Conservation (phyloP, 441 rosid species). For the Populus hybrid region DNA sequence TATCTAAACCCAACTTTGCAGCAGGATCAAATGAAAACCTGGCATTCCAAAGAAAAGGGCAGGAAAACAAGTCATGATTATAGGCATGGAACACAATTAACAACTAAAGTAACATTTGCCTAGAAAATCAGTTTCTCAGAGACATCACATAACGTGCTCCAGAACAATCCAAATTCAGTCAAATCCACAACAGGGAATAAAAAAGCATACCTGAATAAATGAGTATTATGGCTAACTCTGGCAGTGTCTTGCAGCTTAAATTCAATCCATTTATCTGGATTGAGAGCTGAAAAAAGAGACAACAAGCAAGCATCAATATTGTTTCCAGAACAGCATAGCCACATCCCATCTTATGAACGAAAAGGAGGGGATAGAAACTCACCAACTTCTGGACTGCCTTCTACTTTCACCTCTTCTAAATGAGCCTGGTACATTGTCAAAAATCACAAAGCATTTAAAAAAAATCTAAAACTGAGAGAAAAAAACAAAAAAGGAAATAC, state of each 20-base stretch:
- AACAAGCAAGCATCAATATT: constrained; percentile 7
- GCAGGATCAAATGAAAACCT: constrained; percentile 93
- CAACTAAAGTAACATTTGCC: background rate
- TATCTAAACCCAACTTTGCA: constrained; percentile 74
- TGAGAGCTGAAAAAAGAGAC: constrained; percentile 53
- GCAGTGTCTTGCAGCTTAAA: constrained; percentile 94
- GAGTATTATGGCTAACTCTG: constrained; percentile 86
- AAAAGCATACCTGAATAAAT: constrained; percentile 63
- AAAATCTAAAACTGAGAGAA: background rate
- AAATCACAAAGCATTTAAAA: background rate
- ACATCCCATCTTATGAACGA: background rate
- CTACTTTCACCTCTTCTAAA: constrained; percentile 65
- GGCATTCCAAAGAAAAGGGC: constrained; percentile 24
- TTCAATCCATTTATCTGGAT: constrained; percentile 92
- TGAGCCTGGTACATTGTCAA: constrained; percentile 46
- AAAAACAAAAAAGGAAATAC: background rate
- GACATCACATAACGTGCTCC: background rate
- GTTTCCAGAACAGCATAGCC: background rate
- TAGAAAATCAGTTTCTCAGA: background rate
- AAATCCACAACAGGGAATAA: background rate
- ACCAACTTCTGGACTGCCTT: constrained; percentile 64
- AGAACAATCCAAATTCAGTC: background rate
- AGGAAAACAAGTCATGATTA: background rate
- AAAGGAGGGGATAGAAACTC: constrained; percentile 9
- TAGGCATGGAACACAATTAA: background rate